A percentile compares a stretch with the other conserved stretches of the same genome.
Evolutionary conservation across 139 green algal genomes (phyloP).

Genomic region (Chlorella sp.): DNA sequence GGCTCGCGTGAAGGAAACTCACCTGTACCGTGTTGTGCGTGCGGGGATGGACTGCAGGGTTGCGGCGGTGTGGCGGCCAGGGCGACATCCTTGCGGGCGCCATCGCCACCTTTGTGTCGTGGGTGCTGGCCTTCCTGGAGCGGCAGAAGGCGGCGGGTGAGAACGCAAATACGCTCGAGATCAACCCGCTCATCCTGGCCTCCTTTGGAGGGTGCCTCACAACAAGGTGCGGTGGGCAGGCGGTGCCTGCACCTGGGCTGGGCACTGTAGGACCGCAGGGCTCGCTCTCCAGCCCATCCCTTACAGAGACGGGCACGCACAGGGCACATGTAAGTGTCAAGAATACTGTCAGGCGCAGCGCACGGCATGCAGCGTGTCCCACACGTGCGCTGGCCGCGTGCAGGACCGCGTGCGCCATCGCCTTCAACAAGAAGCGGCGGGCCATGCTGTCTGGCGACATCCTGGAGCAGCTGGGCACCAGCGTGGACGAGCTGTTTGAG

Average conservation of each 20-base stretch:
- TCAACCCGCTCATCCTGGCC: conserved; percentile 37
- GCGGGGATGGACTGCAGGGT: no score
- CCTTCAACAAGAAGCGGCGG: conserved; percentile 11
- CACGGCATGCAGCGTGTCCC: no score
- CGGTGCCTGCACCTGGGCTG: neutral
- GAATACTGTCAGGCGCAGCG: no score
- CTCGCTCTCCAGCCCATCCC: no score
- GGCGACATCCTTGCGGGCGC: conserved; percentile 53
- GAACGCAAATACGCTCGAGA: conserved; percentile 23
- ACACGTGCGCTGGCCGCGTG: no score
- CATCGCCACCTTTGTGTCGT: conserved; percentile 34
- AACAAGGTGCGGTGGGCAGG: neutral
- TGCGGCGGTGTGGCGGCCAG: conserved; percentile 53
- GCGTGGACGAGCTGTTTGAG: conserved; percentile 35
- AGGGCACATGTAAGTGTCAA: no score
- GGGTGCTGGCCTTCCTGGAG: conserved; percentile 25
- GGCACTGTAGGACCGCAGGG: neutral
- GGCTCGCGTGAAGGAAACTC: no score
- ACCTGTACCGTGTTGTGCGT: no score
- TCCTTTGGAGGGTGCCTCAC: conserved; percentile 30
- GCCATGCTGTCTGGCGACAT: conserved; percentile 31
- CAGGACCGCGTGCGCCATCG: conserved; percentile 21
- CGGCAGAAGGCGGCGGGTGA: conserved; percentile 4
- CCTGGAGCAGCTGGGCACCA: conserved; percentile 21
- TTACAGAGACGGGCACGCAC: no score